A percentile compares a stretch with the other conserved stretches of the same genome.
phyloP scores from a whole-genome alignment of 768 basidiomycete genomes.

The Tricholoma saponaceum region DNA sequence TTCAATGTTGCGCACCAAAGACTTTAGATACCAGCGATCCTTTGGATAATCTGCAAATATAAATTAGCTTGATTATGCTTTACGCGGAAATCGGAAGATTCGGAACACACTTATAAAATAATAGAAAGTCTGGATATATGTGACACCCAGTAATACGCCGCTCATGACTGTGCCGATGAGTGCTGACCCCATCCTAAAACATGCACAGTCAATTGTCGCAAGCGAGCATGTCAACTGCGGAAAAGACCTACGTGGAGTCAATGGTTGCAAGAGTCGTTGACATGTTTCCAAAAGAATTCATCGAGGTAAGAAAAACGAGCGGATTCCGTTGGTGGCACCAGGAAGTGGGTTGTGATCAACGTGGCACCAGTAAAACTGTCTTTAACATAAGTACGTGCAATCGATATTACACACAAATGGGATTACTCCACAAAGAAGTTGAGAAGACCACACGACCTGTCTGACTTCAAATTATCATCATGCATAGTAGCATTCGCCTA shows the following conservation, averaged over 20 bases:
- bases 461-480: no score
- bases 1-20: not conserved
- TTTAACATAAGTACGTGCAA: no score
- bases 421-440: no score
- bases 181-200: constrained; percentile 17
- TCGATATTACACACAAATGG: no score
- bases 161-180: constrained; percentile 16
- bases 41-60: not conserved
- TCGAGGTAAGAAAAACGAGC: not conserved
- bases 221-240: not conserved
- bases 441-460: no score
- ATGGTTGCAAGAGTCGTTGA: constrained; percentile 6
- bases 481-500: no score
- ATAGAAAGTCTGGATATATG: constrained; percentile 17
- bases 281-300: not conserved
- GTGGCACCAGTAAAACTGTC: no score
- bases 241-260: constrained; percentile 9
- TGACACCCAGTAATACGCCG: constrained; percentile 16
- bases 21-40: not conserved
- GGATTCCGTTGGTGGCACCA: no score
- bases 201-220: not conserved
- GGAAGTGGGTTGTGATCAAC: no score
- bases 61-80: not conserved
- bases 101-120: constrained; percentile 2
- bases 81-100: no score